phyloP scores from a whole-genome alignment of 1,139 yeast genomes.

The Lodderomyces margitis region DNA sequence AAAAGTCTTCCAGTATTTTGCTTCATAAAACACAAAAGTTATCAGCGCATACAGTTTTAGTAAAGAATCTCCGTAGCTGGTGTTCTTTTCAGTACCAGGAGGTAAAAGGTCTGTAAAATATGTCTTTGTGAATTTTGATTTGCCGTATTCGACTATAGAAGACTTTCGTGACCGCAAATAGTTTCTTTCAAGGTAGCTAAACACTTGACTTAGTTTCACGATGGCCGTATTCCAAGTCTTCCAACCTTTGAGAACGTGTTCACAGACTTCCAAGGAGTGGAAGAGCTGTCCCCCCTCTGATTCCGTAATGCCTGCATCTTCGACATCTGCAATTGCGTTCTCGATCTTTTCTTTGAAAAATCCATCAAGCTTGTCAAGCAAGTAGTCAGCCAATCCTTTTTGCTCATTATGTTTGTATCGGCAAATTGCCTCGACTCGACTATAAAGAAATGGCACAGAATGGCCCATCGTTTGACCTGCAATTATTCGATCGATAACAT shows the following conservation, averaged over 20 bases:
- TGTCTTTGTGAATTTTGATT: neutral
- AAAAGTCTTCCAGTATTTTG: neutral
- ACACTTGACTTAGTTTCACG: slow-evolving; percentile 26
- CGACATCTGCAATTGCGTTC: neutral
- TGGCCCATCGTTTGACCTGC: slow-evolving; percentile 17
- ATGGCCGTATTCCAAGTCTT: slow-evolving; percentile 28
- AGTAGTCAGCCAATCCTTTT: slow-evolving; percentile 23
- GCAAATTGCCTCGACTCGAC: slow-evolving; percentile 34
- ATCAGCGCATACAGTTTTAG: neutral
- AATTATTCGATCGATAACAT: slow-evolving; percentile 21
- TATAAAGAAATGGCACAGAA: slow-evolving; percentile 29
- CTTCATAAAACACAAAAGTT: neutral
- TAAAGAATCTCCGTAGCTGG: neutral
- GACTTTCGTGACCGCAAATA: slow-evolving; percentile 22
- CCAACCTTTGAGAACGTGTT: neutral
- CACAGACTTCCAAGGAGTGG: neutral
- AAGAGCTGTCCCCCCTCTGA: neutral
- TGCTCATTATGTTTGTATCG: slow-evolving; percentile 33
- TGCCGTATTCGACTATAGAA: neutral
- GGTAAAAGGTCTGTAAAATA: neutral
- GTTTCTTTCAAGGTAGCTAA: slow-evolving; percentile 35
- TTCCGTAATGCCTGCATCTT: neutral
- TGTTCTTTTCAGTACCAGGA: neutral
- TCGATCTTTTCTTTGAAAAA: neutral
- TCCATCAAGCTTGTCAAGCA: slow-evolving; percentile 20